A percentile compares a stretch with the other conserved stretches of the same genome.
phyloP scores from a whole-genome alignment of 1,284 basidiomycete genomes.

The Takashimella koratensis region DNA sequence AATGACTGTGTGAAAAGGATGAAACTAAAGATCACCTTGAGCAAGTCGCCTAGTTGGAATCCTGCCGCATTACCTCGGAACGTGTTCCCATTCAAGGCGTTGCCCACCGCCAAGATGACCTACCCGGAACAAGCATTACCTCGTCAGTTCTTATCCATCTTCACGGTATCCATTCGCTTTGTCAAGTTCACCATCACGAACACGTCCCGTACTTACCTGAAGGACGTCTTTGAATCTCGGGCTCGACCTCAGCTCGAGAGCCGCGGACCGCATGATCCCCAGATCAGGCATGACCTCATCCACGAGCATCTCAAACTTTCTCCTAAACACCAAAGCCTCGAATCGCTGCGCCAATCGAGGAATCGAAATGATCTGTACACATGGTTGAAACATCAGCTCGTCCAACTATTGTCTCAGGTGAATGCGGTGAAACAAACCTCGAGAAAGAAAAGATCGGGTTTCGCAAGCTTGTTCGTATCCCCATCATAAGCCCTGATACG shows the following conservation, averaged over 20 bases:
- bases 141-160: too few relatives aligned
- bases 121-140: slow-evolving; percentile 30
- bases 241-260: slow-evolving; percentile 68
- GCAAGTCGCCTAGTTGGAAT: slow-evolving; percentile 73
- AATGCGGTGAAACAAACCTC: slow-evolving; percentile 53
- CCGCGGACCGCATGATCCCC: slow-evolving; percentile 68
- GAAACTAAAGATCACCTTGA: too few relatives aligned
- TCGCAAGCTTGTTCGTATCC: slow-evolving; percentile 62
- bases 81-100: slow-evolving; percentile 72
- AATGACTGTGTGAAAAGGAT: neutral
- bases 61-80: slow-evolving; percentile 79
- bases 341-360: slow-evolving; percentile 69
- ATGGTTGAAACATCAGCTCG: too few relatives aligned
- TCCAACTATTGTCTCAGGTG: too few relatives aligned
- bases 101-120: slow-evolving; percentile 73
- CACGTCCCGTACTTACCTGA: slow-evolving; percentile 52
- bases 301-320: slow-evolving; percentile 73
- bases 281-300: slow-evolving; percentile 81
- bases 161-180: too few relatives aligned
- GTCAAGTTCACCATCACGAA: neutral
- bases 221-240: slow-evolving; percentile 65
- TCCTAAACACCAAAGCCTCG: slow-evolving; percentile 76
- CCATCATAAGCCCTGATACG: slow-evolving; percentile 66
- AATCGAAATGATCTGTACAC: slow-evolving; percentile 70
- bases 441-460: slow-evolving; percentile 78